Conservation (phyloP, 257 asterid genomes). For the Jasminum sambac region DNA sequence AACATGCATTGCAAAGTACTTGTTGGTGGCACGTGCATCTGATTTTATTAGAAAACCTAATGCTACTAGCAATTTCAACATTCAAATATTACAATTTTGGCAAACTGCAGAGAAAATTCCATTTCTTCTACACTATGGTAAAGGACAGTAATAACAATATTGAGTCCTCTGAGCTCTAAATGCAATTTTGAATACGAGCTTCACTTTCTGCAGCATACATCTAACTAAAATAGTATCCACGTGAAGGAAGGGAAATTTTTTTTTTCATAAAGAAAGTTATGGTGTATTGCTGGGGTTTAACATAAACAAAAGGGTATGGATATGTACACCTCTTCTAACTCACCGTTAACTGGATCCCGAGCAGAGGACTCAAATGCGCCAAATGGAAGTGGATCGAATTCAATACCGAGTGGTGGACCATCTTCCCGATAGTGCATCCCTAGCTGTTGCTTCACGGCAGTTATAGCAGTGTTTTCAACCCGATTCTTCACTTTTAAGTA, state of each 20-base stretch:
- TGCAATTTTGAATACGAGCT: not conserved
- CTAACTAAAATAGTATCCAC: not conserved
- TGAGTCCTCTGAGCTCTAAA: too few species aligned
- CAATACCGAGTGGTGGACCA: conserved; percentile 92
- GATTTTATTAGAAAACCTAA: not conserved
- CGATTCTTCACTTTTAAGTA: conserved; percentile 87
- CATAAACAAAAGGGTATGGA: not conserved
- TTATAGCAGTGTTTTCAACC: conserved; percentile 72
- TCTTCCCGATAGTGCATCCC: conserved; percentile 71
- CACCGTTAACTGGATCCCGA: conserved; percentile 51
- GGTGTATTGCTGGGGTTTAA: not conserved
- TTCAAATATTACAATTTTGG: not conserved
- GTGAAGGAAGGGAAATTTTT: not conserved
- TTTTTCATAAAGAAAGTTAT: not conserved
- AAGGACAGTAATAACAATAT: too few species aligned
- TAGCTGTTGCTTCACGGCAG: conserved; percentile 86
- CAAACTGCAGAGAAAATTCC: not conserved
- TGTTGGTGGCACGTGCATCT: not conserved
- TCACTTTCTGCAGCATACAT: conserved; percentile 1
- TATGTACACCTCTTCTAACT: conserved; percentile 24
- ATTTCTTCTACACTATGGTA: not conserved
- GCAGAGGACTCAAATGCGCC: conserved; percentile 66
- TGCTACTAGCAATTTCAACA: not conserved
- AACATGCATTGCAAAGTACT: not conserved
- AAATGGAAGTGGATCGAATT: conserved; percentile 81